A percentile compares a stretch with the other conserved stretches of the same genome.
These are phyloP conservation scores for Fusarium fujikuroi DNA, from an alignment of 2,329 filamentous ascomycete genomes.

Conservation along the genomic window DNA sequence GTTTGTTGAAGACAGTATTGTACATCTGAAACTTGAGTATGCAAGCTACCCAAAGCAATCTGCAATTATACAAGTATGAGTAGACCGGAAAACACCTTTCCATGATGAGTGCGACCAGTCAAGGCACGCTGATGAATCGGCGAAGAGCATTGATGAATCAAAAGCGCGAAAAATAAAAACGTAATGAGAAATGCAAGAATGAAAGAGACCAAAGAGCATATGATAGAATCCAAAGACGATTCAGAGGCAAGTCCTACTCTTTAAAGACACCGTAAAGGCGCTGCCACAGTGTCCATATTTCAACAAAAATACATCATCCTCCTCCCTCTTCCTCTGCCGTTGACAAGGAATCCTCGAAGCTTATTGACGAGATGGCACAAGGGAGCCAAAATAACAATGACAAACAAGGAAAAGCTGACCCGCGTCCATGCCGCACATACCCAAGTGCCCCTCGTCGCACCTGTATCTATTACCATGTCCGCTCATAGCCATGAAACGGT, in stretches of 20 bases:
- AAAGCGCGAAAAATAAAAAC: constrained; percentile 5
- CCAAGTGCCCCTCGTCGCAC: constrained; percentile 19
- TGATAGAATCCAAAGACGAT: constrained; percentile 9
- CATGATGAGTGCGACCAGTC: constrained; percentile 20
- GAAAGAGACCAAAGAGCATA: background rate
- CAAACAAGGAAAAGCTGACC: constrained; percentile 24
- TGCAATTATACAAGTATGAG: constrained; percentile 8
- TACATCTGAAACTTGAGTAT: constrained; percentile 22
- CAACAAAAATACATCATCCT: constrained; percentile 22
- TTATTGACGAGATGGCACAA: constrained; percentile 1
- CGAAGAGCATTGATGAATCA: background rate
- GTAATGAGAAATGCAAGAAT: constrained; percentile 1
- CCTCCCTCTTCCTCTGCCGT: constrained; percentile 3
- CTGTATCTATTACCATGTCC: constrained; percentile 23
- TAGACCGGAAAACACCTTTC: constrained; percentile 22
- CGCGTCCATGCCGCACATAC: constrained; percentile 12
- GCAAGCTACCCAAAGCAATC: constrained; percentile 10
- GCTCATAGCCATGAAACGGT: constrained; percentile 24
- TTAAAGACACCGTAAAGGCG: constrained; percentile 16
- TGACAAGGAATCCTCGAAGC: background rate
- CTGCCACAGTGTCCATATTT: constrained; percentile 28
- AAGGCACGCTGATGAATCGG: constrained; percentile 12
- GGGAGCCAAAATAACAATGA: constrained; percentile 5
- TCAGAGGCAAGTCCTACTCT: constrained; percentile 21
- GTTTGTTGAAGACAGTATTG: constrained; percentile 9